Percentiles rank a stretch among this genome's conserved stretches.
Conservation (phyloP, 2,329 filamentous ascomycete species). For the Cladosporium sp. region DNA sequence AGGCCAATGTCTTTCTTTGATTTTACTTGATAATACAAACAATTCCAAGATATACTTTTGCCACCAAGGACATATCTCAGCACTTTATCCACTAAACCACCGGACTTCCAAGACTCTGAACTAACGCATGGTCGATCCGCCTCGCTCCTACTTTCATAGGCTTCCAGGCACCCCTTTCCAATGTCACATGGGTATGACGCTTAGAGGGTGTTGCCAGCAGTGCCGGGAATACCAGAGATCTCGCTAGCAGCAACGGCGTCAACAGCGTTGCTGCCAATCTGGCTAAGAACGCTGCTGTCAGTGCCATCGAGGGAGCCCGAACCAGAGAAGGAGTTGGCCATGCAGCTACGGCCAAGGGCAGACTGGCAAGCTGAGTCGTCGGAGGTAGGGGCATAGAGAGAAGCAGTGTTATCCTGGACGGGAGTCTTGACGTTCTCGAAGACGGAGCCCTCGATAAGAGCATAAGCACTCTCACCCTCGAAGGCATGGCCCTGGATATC, state of each 20-base stretch:
- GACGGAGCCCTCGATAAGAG: conserved; percentile 24
- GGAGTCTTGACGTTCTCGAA: conserved; percentile 41
- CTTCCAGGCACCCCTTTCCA: too few species aligned
- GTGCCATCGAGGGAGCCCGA: conserved; percentile 18
- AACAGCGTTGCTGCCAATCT: conserved; percentile 52
- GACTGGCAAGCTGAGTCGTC: conserved; percentile 15
- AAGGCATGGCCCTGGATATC: conserved; percentile 55
- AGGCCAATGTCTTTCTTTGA: background rate
- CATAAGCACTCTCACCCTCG: conserved; percentile 34
- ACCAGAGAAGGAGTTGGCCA: conserved; percentile 40
- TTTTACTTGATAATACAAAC: background rate
- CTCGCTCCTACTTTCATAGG: too few species aligned
- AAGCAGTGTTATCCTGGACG: conserved; percentile 57
- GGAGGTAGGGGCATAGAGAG: conserved; percentile 31
- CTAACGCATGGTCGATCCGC: too few species aligned
- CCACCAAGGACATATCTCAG: too few species aligned
- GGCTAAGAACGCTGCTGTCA: conserved; percentile 46
- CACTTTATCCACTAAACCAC: too few species aligned
- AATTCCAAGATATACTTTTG: background rate
- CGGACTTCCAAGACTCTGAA: too few species aligned
- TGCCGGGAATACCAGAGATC: conserved; percentile 36
- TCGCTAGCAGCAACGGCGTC: conserved; percentile 36
- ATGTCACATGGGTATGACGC: too few species aligned
- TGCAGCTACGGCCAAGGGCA: conserved; percentile 47
- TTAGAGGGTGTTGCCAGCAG: conserved; percentile 42